Evolutionary conservation across 306 rosid species (phyloP), one percentile per base, ranked within the genome.

Genomic region (Cucumis cinereus): DNA sequence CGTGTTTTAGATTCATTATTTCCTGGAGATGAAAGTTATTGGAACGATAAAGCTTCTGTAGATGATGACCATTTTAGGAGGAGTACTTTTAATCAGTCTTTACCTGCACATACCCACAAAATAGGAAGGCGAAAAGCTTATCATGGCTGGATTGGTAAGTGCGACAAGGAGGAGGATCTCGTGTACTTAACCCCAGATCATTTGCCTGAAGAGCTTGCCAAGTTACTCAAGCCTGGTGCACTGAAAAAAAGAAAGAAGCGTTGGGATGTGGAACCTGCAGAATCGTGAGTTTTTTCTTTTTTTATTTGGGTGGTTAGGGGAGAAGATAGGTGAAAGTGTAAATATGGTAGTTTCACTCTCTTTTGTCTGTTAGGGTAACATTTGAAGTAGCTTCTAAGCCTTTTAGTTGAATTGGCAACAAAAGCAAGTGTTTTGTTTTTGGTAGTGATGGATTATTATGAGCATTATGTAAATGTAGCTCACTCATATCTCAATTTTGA

Each of bases 241-340:
- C 41, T 16, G 67, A 82, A 54, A 73, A 81, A 79, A 81, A 85
- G 88, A 63, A 82, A 76, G 87, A 79, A 77, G 43, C 75, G 87
- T 78, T 89, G 94, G 90, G 92, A 86, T 81, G 83, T 76, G 80
- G 79, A 77, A 81, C 85, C 88, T 73, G 76, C 72, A 57, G 79
- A 67, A 24, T 8, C 63, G 74, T 81, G 47, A 78, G 73, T 55
- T 3, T 30, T 30, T 30, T 30, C 2, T 26, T 2, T 26, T 26
- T 59, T 7, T 71, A 15, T 43, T 52, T 19, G 56, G 71, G 30
- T 22, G 66, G 69, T n/a, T 20, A 2, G 56, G 56, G 35, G 13
- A 43, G 74, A 6, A 43, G 74, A 20, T 75, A 43, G 71, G 17
- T 38, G 54, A 36, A 5, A 58, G 16, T 75, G 41, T 50, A 30